These are phyloP conservation scores for Cicer chorassanicum DNA, from an alignment of 306 rosid genomes.

Conservation along the genomic window DNA sequence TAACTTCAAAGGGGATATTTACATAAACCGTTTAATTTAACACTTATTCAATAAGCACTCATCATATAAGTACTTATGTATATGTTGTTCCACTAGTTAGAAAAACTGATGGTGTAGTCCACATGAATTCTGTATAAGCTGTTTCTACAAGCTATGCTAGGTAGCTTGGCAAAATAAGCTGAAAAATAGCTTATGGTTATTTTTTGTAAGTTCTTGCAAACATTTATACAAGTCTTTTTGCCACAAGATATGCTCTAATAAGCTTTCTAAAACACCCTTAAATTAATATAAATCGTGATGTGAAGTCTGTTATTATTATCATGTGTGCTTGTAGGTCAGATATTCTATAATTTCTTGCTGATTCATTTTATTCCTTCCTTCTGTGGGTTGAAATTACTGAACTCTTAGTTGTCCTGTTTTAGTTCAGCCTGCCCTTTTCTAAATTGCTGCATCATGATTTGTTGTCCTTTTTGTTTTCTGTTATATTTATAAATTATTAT, in stretches of 20 bases:
- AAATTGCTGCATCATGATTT: constrained; percentile 8
- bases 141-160: neutral
- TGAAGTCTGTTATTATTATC: constrained; percentile 4
- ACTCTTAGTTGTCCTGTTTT: constrained; percentile 11
- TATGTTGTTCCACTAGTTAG: neutral
- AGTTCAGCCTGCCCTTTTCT: constrained; percentile 18
- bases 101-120: neutral
- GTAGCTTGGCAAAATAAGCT: neutral
- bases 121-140: neutral
- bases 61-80: neutral
- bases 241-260: neutral
- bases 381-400: constrained; percentile 1
- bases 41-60: neutral
- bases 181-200: neutral
- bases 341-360: neutral
- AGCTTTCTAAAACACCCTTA: neutral
- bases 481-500: neutral
- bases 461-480: neutral
- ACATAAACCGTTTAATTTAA: neutral
- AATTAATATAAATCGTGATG: neutral
- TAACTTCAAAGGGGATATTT: neutral
- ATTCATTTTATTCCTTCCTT: constrained; percentile 18
- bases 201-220: neutral
- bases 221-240: neutral
- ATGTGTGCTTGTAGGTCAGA: constrained; percentile 14